phyloP scores from a whole-genome alignment of 2,329 filamentous ascomycete genomes.

The Neonectria neomacrospora region DNA sequence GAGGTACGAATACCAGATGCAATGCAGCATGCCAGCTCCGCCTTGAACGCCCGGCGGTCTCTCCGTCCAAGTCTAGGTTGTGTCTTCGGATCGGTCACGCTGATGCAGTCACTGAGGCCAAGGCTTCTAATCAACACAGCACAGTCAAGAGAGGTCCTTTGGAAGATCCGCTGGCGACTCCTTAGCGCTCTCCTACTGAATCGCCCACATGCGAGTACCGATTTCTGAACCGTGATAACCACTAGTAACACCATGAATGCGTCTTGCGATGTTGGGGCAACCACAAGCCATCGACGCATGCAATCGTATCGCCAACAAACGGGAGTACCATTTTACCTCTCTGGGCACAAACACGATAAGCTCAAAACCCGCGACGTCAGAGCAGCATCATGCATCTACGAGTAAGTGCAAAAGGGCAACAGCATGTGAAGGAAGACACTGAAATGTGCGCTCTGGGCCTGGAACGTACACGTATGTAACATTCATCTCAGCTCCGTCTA shows the following conservation, averaged over 20 bases:
- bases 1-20: background rate
- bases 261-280: background rate
- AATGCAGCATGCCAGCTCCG: conserved; percentile 7
- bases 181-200: background rate
- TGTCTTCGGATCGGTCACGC: too few species aligned
- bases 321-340: background rate
- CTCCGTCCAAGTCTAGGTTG: too few species aligned
- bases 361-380: background rate
- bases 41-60: background rate
- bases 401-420: background rate
- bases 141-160: background rate
- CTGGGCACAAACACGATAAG: background rate
- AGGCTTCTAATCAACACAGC: too few species aligned
- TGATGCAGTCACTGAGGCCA: too few species aligned
- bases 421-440: background rate
- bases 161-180: background rate
- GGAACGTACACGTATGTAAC: background rate
- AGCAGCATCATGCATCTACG: background rate
- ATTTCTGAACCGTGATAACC: background rate
- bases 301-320: background rate
- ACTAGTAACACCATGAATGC: too few species aligned
- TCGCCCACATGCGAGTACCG: conserved; percentile 2
- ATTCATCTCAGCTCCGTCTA: background rate
- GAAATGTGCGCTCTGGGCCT: background rate
- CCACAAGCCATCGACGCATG: conserved; percentile 6